Percentiles rank a stretch among this genome's conserved stretches.
These are phyloP conservation scores for Heliamphora exappendiculata DNA, from an alignment of 148 eudicot species.

Conservation along the genomic window DNA sequence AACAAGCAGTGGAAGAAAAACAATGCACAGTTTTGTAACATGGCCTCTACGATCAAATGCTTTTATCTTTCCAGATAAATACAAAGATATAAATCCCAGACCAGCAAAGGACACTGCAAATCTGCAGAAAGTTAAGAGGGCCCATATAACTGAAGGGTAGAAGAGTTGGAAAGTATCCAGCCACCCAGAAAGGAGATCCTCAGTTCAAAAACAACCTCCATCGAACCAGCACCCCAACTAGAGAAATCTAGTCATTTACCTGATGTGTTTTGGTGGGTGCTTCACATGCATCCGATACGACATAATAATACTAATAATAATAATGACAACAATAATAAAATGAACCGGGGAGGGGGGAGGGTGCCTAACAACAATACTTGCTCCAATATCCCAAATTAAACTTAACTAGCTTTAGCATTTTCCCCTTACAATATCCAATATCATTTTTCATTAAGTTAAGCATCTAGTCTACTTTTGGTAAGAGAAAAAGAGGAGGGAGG, in stretches of 20 bases:
- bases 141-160: background rate
- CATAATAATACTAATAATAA: background rate
- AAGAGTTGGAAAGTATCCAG: background rate
- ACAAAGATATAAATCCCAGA: constrained; percentile 39
- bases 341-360: too few species aligned
- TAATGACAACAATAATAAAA: background rate
- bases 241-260: background rate
- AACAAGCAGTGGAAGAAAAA: constrained; percentile 35
- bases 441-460: background rate
- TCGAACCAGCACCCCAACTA: background rate
- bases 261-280: background rate
- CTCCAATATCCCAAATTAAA: background rate
- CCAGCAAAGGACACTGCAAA: constrained; percentile 41
- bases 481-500: too few species aligned
- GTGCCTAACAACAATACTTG: background rate
- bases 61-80: constrained; percentile 43
- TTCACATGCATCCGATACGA: background rate
- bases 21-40: constrained; percentile 33
- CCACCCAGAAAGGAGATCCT: background rate
- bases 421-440: background rate
- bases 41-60: constrained; percentile 39
- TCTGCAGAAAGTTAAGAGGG: background rate
- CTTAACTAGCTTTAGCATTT: background rate
- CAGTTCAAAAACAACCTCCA: background rate
- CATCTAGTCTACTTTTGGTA: background rate